phyloP scores from a whole-genome alignment of 768 basidiomycete species.

The Punctularia strigosozonata region DNA sequence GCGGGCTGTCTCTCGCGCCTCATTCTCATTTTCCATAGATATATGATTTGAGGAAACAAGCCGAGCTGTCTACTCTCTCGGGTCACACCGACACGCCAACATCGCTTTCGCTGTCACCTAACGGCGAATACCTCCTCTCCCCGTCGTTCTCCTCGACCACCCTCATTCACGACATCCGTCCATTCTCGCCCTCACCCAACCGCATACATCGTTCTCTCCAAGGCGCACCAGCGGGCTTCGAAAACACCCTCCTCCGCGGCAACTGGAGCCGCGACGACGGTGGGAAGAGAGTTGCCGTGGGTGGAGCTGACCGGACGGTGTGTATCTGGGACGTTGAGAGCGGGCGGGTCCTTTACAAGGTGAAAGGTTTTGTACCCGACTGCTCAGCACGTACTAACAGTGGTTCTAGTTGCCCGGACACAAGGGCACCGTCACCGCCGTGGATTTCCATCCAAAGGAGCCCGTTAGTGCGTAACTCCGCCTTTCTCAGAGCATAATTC shows the following conservation, averaged over 20 bases:
- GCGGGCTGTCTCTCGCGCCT: conserved; percentile 1
- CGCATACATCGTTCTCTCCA: conserved; percentile 68
- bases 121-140: conserved; percentile 77
- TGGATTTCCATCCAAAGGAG: conserved; percentile 93
- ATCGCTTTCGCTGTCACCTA: conserved; percentile 85
- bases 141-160: conserved; percentile 85
- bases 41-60: conserved; percentile 80
- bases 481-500: neutral
- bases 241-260: conserved; percentile 70
- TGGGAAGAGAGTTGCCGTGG: conserved; percentile 74
- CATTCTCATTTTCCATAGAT: conserved; percentile 34
- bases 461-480: conserved; percentile 64
- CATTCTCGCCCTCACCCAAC: conserved; percentile 79
- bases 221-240: conserved; percentile 92
- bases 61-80: conserved; percentile 65
- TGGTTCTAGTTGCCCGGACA: conserved; percentile 74
- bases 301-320: conserved; percentile 82
- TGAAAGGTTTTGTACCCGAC: conserved; percentile 17
- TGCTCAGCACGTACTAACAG: neutral
- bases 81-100: conserved; percentile 93
- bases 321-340: conserved; percentile 83
- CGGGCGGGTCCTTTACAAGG: conserved; percentile 68
- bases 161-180: conserved; percentile 85
- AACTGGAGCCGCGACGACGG: conserved; percentile 85
- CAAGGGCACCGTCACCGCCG: conserved; percentile 91